phyloP scores from a whole-genome alignment of 148 eudicot genomes.

The Persicaria maculosa region DNA sequence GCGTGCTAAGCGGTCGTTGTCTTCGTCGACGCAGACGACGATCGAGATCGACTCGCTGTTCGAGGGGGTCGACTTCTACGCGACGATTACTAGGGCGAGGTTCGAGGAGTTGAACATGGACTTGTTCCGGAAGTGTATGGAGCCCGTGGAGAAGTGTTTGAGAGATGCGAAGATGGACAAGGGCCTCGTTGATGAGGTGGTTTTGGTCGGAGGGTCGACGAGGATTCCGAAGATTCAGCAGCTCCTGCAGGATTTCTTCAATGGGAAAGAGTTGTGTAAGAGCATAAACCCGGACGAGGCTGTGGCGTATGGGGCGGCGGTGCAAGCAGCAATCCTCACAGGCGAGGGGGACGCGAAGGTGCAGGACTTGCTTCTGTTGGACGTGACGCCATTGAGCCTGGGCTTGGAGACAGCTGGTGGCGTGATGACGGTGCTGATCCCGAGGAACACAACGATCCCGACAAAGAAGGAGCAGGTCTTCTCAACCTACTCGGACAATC shows the following conservation, averaged over 20 bases:
- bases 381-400: slow-evolving; percentile 27
- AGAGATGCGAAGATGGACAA: slow-evolving; percentile 32
- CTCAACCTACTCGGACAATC: slow-evolving; percentile 32
- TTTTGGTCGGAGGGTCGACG: slow-evolving; percentile 34
- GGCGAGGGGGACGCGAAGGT: slow-evolving; percentile 35
- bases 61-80: slow-evolving; percentile 34
- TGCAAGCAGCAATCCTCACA: slow-evolving; percentile 31
- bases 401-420: slow-evolving; percentile 34
- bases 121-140: slow-evolving; percentile 31
- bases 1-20: slow-evolving; percentile 29
- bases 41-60: slow-evolving; percentile 29
- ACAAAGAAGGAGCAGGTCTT: slow-evolving; percentile 32
- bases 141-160: slow-evolving; percentile 31
- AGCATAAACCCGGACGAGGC: slow-evolving; percentile 36
- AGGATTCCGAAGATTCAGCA: slow-evolving; percentile 37
- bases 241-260: slow-evolving; percentile 30
- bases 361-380: slow-evolving; percentile 27
- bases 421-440: slow-evolving; percentile 26
- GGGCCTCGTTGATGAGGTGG: slow-evolving; percentile 21
- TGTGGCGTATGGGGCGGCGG: slow-evolving; percentile 38
- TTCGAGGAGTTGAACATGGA: slow-evolving; percentile 34
- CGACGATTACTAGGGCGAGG: slow-evolving; percentile 28
- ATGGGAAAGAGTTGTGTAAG: slow-evolving; percentile 36
- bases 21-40: slow-evolving; percentile 26
- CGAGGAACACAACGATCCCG: slow-evolving; percentile 34